Percentiles rank a stretch among this genome's conserved stretches.
These are phyloP conservation scores for Microsporum canis DNA, from an alignment of 2,329 filamentous ascomycete genomes.

Conservation along the genomic window DNA sequence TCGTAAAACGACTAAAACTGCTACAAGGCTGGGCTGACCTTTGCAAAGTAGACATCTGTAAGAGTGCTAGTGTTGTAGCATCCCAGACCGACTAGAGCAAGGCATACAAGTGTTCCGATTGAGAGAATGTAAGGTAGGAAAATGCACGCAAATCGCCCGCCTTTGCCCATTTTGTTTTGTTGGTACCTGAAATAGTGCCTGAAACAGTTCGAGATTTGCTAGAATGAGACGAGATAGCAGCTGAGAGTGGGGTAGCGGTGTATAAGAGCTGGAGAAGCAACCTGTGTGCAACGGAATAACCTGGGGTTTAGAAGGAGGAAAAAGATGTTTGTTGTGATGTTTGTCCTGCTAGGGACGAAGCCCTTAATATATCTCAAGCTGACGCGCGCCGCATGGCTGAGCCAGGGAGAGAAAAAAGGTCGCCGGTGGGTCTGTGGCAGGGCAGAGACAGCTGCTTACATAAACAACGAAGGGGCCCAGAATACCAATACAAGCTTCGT, in stretches of 20 bases:
- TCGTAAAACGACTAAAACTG: background rate
- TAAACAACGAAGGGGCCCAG: background rate
- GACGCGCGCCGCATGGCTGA: constrained; percentile 4
- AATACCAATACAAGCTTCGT: background rate
- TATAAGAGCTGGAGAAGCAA: background rate
- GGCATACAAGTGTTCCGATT: constrained; percentile 60
- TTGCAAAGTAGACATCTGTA: constrained; percentile 46
- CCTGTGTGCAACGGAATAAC: background rate
- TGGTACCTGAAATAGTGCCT: background rate
- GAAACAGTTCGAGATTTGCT: background rate
- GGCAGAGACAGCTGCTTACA: background rate
- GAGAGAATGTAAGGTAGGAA: constrained; percentile 75
- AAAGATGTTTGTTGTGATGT: background rate
- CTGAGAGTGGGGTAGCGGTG: background rate
- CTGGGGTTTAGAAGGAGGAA: background rate
- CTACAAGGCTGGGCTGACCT: constrained; percentile 23
- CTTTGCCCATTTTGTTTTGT: constrained; percentile 49
- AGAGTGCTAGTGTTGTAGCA: constrained; percentile 42
- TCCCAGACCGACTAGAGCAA: constrained; percentile 47
- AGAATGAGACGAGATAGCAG: background rate
- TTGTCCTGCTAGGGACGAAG: background rate
- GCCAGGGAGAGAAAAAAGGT: background rate
- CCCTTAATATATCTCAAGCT: constrained; percentile 4
- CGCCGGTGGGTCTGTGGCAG: background rate
- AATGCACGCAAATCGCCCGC: constrained; percentile 75